These are phyloP conservation scores for Russula emetica DNA, from an alignment of 768 basidiomycete species.

Conservation along the genomic window DNA sequence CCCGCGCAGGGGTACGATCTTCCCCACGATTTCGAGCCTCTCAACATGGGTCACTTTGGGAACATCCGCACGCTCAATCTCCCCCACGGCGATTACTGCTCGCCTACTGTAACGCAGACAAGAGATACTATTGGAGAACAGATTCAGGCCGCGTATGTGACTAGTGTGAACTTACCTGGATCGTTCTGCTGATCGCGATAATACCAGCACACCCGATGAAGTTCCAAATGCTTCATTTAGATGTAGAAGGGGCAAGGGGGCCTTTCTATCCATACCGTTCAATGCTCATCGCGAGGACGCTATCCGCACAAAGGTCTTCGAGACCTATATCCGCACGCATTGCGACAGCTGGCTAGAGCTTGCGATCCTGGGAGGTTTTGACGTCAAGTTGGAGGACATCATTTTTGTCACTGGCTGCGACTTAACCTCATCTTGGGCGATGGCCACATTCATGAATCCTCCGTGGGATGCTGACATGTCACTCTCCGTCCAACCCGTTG, in stretches of 20 bases:
- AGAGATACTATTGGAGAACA: background rate
- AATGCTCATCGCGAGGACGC: constrained; percentile 7
- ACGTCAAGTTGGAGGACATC: constrained; percentile 22
- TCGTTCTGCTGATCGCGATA: background rate
- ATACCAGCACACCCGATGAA: constrained; percentile 2
- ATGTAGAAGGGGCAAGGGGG: constrained; percentile 16
- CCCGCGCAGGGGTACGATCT: constrained; percentile 1
- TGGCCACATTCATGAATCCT: constrained; percentile 22
- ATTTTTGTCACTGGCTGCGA: constrained; percentile 28
- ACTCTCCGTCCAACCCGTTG: background rate
- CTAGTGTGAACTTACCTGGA: background rate
- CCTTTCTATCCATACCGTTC: constrained; percentile 20
- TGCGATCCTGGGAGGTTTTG: background rate
- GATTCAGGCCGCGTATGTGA: constrained; percentile 15
- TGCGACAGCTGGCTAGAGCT: constrained; percentile 25
- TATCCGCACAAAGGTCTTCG: constrained; percentile 21
- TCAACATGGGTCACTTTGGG: constrained; percentile 15
- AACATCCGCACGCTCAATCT: constrained; percentile 12
- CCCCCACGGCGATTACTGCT: constrained; percentile 6
- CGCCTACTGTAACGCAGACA: background rate
- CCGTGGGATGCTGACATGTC: constrained; percentile 12
- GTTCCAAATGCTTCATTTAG: constrained; percentile 1
- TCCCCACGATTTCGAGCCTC: constrained; percentile 8
- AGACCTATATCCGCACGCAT: constrained; percentile 23
- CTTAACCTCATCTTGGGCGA: constrained; percentile 23